phyloP scores from a whole-genome alignment of 306 rosid genomes.

The Quercus variabilis region DNA sequence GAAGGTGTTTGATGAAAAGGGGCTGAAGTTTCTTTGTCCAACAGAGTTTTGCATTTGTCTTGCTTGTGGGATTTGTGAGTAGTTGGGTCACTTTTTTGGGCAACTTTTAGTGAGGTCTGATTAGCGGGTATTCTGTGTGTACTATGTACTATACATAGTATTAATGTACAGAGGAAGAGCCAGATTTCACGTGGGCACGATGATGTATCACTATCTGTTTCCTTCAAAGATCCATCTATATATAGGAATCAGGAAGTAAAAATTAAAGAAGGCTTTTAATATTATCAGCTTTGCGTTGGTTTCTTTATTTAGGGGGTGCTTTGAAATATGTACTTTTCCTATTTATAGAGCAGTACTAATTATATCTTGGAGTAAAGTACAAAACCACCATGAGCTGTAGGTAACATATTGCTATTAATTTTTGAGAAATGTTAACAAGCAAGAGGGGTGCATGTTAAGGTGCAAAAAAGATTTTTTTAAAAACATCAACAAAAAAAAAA shows the following conservation, averaged over 20 bases:
- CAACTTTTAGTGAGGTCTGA: conserved; percentile 10
- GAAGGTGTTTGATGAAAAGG: too few relatives aligned
- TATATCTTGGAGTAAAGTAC: not conserved
- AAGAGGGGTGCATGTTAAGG: too few relatives aligned
- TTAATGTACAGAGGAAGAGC: conserved; percentile 16
- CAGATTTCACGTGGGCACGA: conserved; percentile 35
- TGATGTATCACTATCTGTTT: conserved; percentile 8
- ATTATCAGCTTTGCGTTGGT: conserved; percentile 3
- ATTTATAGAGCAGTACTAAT: not conserved
- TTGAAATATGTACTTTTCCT: conserved; percentile 1
- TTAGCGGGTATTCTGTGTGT: not conserved
- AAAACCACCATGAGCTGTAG: too few relatives aligned
- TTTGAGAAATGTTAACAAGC: too few relatives aligned
- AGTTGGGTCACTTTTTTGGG: not conserved
- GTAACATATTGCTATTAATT: too few relatives aligned
- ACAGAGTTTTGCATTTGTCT: not conserved
- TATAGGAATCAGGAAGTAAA: conserved; percentile 11
- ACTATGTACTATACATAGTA: not conserved
- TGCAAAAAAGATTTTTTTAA: too few relatives aligned
- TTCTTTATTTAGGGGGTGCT: conserved; percentile 19
- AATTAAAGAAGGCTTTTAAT: not conserved
- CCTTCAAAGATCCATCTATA: conserved; percentile 16
- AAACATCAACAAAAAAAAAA: too few relatives aligned
- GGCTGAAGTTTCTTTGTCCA: too few relatives aligned
- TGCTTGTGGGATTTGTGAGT: not conserved